Evolutionary conservation across 2,329 filamentous ascomycete genomes (phyloP), one percentile per base, ranked within the genome.

Genomic region (Pseudopithomyces chartarum): DNA sequence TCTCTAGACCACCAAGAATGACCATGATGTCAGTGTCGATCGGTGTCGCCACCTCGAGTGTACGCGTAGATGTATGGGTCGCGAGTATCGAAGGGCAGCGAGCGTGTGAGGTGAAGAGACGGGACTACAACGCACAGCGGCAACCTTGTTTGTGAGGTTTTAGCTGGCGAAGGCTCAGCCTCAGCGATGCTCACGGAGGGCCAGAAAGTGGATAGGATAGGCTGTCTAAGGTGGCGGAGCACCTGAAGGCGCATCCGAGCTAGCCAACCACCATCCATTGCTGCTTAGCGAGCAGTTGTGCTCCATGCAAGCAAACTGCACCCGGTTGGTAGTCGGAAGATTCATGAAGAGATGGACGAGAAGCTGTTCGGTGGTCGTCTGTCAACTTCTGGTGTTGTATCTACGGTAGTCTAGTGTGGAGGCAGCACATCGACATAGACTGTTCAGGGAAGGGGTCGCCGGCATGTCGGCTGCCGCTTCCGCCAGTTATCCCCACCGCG

Each of bases 1-100:
- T 53, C 53, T 76, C 73, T 1, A 76, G 67, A n/a, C 73, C 73
- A n/a, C 73, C 73, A 32, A 76, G 66, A 51, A 76, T 65, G 45
- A 69, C 65, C 73, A 76, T 76, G 62, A 58, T 69, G 65, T 67
- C 58, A 62, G 39, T 20, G 47, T 51, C 17, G 23, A 36, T 20
- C 29, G 42, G 23, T 46, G 32, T 50, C 8, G 45, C 46, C 47
- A 54, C 52, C 34, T 42, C 22, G 44, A 33, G 29, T 19, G 29
- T n/a, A 26, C 29, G 58, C 47, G 58, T 36, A 38, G 26, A 51
- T 29, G 8, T 29, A 4, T 47, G 26, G 50, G 53, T 45, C 43
- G 55, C 22, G 33, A 26, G 44, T 23, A n/a, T 13, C 20, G 17
- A 34, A 46, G 32, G 22, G 39, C 22, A 17, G 34, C 15, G 44